Percentiles rank a stretch among this genome's conserved stretches.
These are phyloP conservation scores for Anastatica hierochuntica DNA, from an alignment of 345 rosid genomes.

Conservation along the genomic window DNA sequence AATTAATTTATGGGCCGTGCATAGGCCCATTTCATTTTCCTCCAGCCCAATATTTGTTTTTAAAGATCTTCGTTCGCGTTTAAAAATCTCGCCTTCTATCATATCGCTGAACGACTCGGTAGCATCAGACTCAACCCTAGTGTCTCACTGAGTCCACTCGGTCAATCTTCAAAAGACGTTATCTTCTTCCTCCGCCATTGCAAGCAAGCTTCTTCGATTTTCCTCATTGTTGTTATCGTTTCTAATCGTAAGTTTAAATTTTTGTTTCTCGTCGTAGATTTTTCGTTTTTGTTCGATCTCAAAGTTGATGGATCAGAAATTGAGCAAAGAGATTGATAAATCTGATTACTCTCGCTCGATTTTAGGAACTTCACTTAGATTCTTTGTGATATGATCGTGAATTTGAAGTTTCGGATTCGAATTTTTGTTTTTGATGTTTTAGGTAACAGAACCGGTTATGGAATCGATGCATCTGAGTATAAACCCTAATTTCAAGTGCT, in stretches of 20 bases:
- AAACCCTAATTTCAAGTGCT: not conserved
- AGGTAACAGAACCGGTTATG: not conserved
- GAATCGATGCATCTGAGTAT: not conserved
- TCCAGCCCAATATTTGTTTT: not conserved
- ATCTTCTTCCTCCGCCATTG: not conserved
- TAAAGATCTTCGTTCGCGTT: too few relatives aligned
- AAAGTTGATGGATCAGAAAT: not conserved
- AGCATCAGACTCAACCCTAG: not conserved
- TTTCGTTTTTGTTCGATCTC: not conserved
- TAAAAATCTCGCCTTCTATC: not conserved
- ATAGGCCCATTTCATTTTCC: not conserved
- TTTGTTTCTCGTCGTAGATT: not conserved
- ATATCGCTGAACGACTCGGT: not conserved
- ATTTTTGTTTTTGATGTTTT: not conserved
- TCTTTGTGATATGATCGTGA: not conserved
- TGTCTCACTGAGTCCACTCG: conserved; percentile 12
- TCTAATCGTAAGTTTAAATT: not conserved
- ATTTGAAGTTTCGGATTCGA: not conserved
- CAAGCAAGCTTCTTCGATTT: conserved; percentile 7
- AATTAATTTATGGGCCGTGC: not conserved
- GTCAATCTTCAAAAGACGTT: not conserved
- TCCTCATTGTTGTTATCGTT: not conserved
- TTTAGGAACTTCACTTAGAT: not conserved
- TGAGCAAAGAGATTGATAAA: not conserved
- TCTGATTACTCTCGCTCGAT: not conserved